Percentiles rank a stretch among this genome's conserved stretches.
Conservation (phyloP, 2,329 filamentous ascomycete genomes). For the Neurospora crassa region DNA sequence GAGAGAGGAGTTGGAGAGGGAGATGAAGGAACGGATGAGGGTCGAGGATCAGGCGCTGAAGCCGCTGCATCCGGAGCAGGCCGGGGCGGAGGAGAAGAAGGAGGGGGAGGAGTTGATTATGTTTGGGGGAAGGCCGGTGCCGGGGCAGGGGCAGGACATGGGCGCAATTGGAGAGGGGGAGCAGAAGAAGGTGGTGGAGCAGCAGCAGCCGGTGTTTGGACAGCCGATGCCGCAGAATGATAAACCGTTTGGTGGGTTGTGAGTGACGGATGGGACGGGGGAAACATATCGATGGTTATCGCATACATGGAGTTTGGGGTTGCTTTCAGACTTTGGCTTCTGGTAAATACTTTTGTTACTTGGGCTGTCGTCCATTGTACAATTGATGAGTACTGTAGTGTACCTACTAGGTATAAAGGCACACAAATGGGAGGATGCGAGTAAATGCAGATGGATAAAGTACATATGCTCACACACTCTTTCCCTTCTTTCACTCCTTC, state of each 20-base stretch:
- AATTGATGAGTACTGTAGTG: too few species aligned
- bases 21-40: not conserved
- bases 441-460: too few species aligned
- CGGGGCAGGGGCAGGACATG: not conserved
- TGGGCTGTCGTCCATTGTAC: too few species aligned
- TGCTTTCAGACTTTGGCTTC: not conserved
- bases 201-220: not conserved
- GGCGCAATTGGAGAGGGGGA: not conserved
- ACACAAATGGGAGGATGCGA: too few species aligned
- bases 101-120: not conserved
- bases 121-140: not conserved
- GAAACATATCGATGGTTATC: not conserved
- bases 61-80: not conserved
- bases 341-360: not conserved
- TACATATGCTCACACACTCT: not conserved
- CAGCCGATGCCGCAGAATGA: not conserved
- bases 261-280: not conserved
- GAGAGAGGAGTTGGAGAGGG: constrained; percentile 2
- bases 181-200: not conserved
- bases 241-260: not conserved
- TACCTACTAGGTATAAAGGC: too few species aligned
- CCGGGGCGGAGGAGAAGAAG: not conserved
- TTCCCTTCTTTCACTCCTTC: not conserved
- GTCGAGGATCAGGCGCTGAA: not conserved
- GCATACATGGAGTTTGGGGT: not conserved